Evolutionary conservation across 2,329 filamentous ascomycete genomes (phyloP), one percentile per base, ranked within the genome.

Genomic region (Trichoderma hamatum): DNA sequence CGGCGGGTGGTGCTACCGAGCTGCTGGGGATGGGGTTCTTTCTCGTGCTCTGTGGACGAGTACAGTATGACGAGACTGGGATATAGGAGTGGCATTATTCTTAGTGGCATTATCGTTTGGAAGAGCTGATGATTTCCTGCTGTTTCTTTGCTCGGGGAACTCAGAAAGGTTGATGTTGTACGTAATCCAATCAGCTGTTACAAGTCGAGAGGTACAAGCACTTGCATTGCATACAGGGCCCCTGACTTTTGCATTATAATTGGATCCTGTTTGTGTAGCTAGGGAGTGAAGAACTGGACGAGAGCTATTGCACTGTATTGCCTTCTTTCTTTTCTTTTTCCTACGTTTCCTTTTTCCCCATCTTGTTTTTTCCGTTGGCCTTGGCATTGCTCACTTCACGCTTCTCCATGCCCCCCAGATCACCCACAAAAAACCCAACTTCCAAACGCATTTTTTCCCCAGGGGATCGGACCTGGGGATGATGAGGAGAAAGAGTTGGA

Each of bases 1-100:
- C 36, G 21, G 52, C 52, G 39, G 63, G 63, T 67, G 63, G 63
- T 67, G 63, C 34, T 67, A 67, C 63, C 63, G 28, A 43, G 54
- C 46, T 56, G 24, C 54, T 56, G 28, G 54, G 28, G 54, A 56
- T 26, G 46, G 46, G n/a, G 7, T 21, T 49, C 3, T 43, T 5
- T 11, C 10, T 49, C 21, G n/a, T 49, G 21, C 46, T 21, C 10
- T 24, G n/a, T 13, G n/a, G 39, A 43, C 3, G 19, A 10, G 39
- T 43, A 43, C 24, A 10, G 39, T 43, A 43, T 49, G 46, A 49
- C 46, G 28, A 56, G 26, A 56, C 19, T 56, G 54, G 26, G 54
- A 54, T 54, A 6, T 16, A 14, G 13, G 51, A 26, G 24, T 62
- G 21, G 28, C 60, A 62, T 46, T 43, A 51, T 43, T n/a, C n/a